These are phyloP conservation scores for Aspergillus jensenii DNA, from an alignment of 2,329 filamentous ascomycete species.

Conservation along the genomic window DNA sequence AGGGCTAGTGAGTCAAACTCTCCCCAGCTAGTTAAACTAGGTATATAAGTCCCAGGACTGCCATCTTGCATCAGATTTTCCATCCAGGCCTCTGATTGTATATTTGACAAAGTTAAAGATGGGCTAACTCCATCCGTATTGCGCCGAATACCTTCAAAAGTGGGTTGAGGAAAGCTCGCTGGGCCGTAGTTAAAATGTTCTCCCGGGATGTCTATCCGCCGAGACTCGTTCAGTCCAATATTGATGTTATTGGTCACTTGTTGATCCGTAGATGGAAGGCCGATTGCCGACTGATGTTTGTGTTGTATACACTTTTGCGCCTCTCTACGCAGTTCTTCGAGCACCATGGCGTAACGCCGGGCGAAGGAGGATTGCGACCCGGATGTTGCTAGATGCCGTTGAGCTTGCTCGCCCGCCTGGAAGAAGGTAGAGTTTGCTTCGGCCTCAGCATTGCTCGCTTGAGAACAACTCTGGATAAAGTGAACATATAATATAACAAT, in stretches of 20 bases:
- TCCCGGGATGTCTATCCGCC: neutral
- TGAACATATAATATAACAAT: conserved; percentile 49
- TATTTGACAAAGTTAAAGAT: neutral
- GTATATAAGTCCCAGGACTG: conserved; percentile 16
- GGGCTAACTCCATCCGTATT: neutral
- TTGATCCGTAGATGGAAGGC: conserved; percentile 3
- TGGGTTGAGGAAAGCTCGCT: neutral
- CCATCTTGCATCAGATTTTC: conserved; percentile 12
- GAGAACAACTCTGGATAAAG: conserved; percentile 38
- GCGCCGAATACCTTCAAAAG: neutral
- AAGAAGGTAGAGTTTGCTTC: conserved; percentile 25
- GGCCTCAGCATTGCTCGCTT: conserved; percentile 23
- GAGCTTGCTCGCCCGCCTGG: conserved; percentile 41
- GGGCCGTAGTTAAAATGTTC: neutral
- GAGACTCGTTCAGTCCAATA: neutral
- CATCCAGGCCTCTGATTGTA: conserved; percentile 7
- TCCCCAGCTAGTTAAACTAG: conserved; percentile 27
- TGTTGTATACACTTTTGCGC: conserved; percentile 15
- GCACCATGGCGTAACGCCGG: conserved; percentile 45
- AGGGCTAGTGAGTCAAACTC: conserved; percentile 30
- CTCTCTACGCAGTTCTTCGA: conserved; percentile 38
- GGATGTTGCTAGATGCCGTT: conserved; percentile 39
- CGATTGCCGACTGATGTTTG: neutral
- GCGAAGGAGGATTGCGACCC: conserved; percentile 41
- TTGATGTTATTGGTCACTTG: neutral